Conservation (phyloP, 257 asterid species). For the Cruciata laevipes region DNA sequence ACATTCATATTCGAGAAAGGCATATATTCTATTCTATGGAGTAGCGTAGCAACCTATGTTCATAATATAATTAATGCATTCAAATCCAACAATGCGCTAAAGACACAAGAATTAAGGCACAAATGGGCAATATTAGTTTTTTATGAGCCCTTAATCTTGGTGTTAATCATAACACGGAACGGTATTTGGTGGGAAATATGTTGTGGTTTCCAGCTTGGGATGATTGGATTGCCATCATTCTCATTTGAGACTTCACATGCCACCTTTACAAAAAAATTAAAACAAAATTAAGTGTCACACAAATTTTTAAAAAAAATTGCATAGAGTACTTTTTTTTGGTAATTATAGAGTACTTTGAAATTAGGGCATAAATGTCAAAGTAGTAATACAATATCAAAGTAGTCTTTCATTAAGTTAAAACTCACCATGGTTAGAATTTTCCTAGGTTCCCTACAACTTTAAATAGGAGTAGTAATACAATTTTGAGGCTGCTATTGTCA, state of each 20-base stretch:
- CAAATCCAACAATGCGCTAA: background rate
- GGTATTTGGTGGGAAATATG: background rate
- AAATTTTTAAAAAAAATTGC: too few relatives aligned
- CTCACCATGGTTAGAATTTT: too few relatives aligned
- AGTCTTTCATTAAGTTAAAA: too few relatives aligned
- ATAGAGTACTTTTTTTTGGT: too few relatives aligned
- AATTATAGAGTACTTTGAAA: too few relatives aligned
- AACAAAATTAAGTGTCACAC: too few relatives aligned
- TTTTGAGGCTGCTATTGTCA: too few relatives aligned
- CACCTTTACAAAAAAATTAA: background rate
- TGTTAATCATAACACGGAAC: background rate
- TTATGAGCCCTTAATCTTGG: background rate
- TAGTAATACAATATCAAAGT: too few relatives aligned
- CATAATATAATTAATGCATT: background rate
- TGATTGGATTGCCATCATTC: background rate
- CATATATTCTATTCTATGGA: background rate
- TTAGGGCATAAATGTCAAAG: too few relatives aligned
- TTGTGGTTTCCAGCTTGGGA: constrained; percentile 12
- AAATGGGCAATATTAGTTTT: background rate
- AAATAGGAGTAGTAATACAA: too few relatives aligned
- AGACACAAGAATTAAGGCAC: background rate
- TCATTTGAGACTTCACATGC: background rate
- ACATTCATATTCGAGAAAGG: too few relatives aligned
- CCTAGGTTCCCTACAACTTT: too few relatives aligned
- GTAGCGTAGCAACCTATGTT: background rate